Evolutionary conservation across 495 filamentous ascomycete genomes (phyloP), one percentile per base, ranked within the genome.

Genomic region (Hypoxylon subgilvum): DNA sequence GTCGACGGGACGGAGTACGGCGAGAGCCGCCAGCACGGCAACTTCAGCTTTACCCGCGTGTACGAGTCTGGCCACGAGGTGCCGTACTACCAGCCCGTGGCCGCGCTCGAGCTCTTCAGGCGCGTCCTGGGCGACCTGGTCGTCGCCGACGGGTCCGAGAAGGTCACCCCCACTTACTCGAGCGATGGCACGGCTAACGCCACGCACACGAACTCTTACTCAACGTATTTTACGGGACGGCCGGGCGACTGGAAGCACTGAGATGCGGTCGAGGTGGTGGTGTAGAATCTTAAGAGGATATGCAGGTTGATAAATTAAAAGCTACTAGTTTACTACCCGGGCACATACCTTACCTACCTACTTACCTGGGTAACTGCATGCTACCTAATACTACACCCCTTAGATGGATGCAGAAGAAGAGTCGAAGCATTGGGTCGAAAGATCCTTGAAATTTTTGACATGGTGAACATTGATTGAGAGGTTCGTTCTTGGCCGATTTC

Each of bases 1-100:
- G 63, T 80, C 10, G 66, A 73, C 31, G 74, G 68, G 13, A 49
- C 59, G 27, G 64, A 69, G 36, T 68, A 69, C 34, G 69, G 69
- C n/a, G 51, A 64, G 39, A 67, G 52, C 22, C 45, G 76, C 69
- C 84, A 88, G 54, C 78, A 79, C 50, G 85, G 84, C 1, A 80
- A 84, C 61, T 85, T 88, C 59, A 82, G 80, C 36, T 90, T 89
- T 63, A 77, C 80, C 8, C 77, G 85, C 0, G 73, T 88, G 2
- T 67, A 70, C 21, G 57, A 63, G 2, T 27, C 56, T 0, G 60
- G 61, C 3, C 67, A 73, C 23, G 50, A 68, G 45, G 56, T 64
- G 21, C 62, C 67, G 1, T 68, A 69, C 51, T 74, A 80, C 59
- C 74, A 77, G 56, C 73, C 77, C 4, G 42, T 64, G n/a, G 76